phyloP scores from a whole-genome alignment of 2,329 filamentous ascomycete genomes.

The Hymenoscyphus fructigenus region DNA sequence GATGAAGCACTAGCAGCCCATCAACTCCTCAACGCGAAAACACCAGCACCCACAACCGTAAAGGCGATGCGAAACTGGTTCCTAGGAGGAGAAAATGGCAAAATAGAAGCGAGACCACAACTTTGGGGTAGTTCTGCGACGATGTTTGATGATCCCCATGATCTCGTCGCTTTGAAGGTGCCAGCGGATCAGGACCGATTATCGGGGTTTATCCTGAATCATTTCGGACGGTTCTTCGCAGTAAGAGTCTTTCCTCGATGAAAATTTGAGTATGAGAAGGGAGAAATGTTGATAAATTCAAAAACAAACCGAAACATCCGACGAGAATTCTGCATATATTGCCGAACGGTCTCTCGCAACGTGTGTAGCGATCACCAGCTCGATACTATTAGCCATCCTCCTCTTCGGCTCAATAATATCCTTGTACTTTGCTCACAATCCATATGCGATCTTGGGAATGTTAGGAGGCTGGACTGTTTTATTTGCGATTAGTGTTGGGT shows the following conservation, averaged over 20 bases:
- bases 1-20: constrained; percentile 23
- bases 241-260: neutral
- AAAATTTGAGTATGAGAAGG: neutral
- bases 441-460: constrained; percentile 21
- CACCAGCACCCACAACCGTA: constrained; percentile 20
- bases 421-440: neutral
- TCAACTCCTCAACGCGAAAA: constrained; percentile 15
- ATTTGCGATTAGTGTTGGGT: constrained; percentile 26
- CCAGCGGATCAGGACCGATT: constrained; percentile 30
- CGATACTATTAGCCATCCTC: neutral
- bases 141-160: constrained; percentile 22
- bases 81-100: constrained; percentile 12
- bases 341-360: neutral
- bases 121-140: constrained; percentile 28
- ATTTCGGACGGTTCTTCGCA: constrained; percentile 23
- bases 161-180: constrained; percentile 32
- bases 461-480: constrained; percentile 24
- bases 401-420: constrained; percentile 3
- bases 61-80: constrained; percentile 27
- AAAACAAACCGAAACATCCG: neutral
- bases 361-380: neutral
- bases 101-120: constrained; percentile 10
- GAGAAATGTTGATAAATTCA: neutral
- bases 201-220: constrained; percentile 33
- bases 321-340: neutral